These are phyloP conservation scores for Irineochytrium annulatum DNA, from an alignment of 192 early-diverging fungal genomes.

Conservation along the genomic window DNA sequence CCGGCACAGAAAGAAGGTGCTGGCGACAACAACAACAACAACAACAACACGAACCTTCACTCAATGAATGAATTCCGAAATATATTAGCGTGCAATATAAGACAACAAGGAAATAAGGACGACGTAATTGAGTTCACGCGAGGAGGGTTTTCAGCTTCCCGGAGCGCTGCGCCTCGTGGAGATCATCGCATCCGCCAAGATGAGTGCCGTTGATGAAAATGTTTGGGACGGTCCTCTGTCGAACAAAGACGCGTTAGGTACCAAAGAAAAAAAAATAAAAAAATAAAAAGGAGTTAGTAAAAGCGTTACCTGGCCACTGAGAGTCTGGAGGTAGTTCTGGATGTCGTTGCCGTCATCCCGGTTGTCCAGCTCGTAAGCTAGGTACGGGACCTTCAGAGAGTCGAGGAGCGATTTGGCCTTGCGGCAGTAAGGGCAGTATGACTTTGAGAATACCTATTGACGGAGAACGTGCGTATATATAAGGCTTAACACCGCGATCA, in stretches of 20 bases:
- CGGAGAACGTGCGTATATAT: background rate
- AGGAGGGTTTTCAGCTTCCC: slow-evolving; percentile 21
- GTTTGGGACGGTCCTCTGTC: slow-evolving; percentile 46
- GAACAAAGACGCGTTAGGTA: no score
- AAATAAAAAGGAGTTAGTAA: background rate
- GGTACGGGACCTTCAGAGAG: slow-evolving; percentile 29
- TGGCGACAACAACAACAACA: no score
- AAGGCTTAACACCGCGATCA: no score
- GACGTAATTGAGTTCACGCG: background rate
- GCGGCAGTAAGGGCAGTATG: slow-evolving; percentile 49
- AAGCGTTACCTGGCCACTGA: slow-evolving; percentile 31
- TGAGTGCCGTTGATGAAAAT: slow-evolving; percentile 36
- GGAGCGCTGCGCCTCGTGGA: slow-evolving; percentile 17
- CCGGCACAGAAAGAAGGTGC: no score
- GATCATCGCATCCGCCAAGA: slow-evolving; percentile 40
- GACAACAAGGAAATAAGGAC: background rate
- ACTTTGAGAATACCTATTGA: slow-evolving; percentile 62
- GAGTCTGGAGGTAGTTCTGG: slow-evolving; percentile 32
- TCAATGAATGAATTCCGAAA: no score
- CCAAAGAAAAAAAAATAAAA: background rate
- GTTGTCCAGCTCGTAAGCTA: slow-evolving; percentile 32
- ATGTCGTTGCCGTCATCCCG: slow-evolving; percentile 31
- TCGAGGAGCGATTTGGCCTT: slow-evolving; percentile 48
- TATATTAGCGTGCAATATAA: no score
- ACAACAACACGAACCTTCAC: no score